These are phyloP conservation scores for Limonomyces culmigenus DNA, from an alignment of 1,284 basidiomycete genomes.

Conservation along the genomic window DNA sequence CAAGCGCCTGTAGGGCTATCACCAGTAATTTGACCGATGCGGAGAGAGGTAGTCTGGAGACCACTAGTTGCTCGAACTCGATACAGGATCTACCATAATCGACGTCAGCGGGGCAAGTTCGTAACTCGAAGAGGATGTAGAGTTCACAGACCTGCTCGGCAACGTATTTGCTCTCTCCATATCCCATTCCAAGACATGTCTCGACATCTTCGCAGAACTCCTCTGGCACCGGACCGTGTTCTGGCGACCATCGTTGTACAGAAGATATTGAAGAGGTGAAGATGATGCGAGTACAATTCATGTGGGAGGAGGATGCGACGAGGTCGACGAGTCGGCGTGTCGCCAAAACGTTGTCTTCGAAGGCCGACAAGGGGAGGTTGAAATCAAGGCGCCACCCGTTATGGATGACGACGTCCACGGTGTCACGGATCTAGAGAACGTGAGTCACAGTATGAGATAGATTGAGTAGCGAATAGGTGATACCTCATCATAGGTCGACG, in stretches of 20 bases:
- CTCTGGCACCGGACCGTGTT: constrained; percentile 14
- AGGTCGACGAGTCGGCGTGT: constrained; percentile 20
- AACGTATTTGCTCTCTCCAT: constrained; percentile 18
- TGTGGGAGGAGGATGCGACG: constrained; percentile 8
- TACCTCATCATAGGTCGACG: neutral
- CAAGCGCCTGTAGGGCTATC: constrained; percentile 12
- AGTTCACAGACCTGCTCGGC: constrained; percentile 9
- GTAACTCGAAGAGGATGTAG: neutral
- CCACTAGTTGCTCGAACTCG: constrained; percentile 11
- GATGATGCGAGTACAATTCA: constrained; percentile 11
- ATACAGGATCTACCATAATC: no score
- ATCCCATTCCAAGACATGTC: constrained; percentile 13
- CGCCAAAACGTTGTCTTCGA: constrained; percentile 19
- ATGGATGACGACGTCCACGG: constrained; percentile 16
- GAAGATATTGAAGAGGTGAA: constrained; percentile 16
- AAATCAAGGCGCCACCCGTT: constrained; percentile 26
- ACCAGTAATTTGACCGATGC: constrained; percentile 17
- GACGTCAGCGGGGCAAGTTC: neutral
- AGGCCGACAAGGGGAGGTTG: constrained; percentile 19
- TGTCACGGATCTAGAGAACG: neutral
- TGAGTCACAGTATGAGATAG: no score
- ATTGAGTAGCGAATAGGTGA: no score
- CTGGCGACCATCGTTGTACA: constrained; percentile 4
- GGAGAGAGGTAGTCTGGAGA: constrained; percentile 11
- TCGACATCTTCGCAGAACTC: constrained; percentile 8